A percentile compares a stretch with the other conserved stretches of the same genome.
These are phyloP conservation scores for Solanum hybrid DNA, from an alignment of 305 asterid species.

Conservation along the genomic window DNA sequence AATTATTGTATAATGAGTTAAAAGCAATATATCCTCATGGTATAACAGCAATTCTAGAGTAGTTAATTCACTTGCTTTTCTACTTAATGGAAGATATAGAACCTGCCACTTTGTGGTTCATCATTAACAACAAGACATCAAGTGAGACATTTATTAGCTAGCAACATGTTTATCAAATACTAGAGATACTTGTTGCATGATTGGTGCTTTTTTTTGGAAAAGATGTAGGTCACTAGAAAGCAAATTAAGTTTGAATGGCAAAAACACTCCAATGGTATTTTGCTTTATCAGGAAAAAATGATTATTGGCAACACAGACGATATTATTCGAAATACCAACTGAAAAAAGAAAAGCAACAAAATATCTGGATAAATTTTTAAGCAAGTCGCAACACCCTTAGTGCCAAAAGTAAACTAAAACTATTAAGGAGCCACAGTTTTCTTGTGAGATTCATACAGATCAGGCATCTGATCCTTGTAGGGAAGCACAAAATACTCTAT, in stretches of 20 bases:
- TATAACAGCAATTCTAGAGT: background rate
- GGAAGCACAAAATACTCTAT: background rate
- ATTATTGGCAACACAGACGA: background rate
- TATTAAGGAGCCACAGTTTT: background rate
- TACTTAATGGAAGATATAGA: background rate
- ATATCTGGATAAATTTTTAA: background rate
- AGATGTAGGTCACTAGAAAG: background rate
- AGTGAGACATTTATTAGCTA: background rate
- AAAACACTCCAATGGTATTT: background rate
- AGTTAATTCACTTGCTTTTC: background rate
- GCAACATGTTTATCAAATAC: background rate
- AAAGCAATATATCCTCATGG: background rate
- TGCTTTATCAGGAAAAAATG: background rate
- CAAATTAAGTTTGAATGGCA: background rate
- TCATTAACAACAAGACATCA: background rate
- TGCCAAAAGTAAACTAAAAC: background rate
- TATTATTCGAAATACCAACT: background rate
- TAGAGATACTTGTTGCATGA: background rate
- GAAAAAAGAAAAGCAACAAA: background rate
- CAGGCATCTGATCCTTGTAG: background rate
- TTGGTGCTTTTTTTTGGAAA: background rate
- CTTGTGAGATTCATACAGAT: background rate
- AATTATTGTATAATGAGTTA: background rate
- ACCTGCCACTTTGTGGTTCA: background rate
- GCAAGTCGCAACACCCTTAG: background rate